phyloP scores from a whole-genome alignment of 2,329 filamentous ascomycete genomes.

The Thielaviopsis euricoi region DNA sequence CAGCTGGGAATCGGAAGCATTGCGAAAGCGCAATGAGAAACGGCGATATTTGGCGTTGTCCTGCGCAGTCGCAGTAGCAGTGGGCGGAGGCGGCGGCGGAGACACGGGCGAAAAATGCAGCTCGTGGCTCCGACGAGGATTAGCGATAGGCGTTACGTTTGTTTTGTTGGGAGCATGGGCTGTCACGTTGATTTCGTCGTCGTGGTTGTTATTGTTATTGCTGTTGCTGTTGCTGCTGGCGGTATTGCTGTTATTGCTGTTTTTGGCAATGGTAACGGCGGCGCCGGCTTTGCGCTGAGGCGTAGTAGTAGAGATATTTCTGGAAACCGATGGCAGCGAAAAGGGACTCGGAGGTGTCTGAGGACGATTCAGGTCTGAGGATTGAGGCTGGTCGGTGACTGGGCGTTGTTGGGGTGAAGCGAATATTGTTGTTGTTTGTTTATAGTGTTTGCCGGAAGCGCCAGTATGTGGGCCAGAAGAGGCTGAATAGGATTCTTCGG shows the following conservation, averaged over 20 bases:
- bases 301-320: not conserved
- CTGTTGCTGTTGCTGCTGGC: not conserved
- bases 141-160: slow-evolving; percentile 12
- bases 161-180: not conserved
- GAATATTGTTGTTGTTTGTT: not conserved
- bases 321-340: not conserved
- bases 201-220: not conserved
- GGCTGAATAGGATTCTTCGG: not conserved
- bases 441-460: not conserved
- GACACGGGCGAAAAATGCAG: not conserved
- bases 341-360: not conserved
- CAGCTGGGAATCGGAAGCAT: slow-evolving; percentile 84
- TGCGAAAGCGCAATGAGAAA: slow-evolving; percentile 65
- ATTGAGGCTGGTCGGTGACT: not conserved
- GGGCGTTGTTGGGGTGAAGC: not conserved
- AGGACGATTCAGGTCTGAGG: not conserved
- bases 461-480: not conserved
- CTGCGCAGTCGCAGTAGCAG: slow-evolving; percentile 12
- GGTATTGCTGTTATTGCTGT: too few species aligned
- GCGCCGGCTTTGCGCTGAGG: not conserved
- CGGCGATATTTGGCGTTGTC: slow-evolving; percentile 35
- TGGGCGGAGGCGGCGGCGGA: slow-evolving; percentile 1
- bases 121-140: slow-evolving; percentile 11
- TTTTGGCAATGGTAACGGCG: too few species aligned
- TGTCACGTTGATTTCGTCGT: not conserved